Conservation (phyloP, 176 grass and related monocot genomes). For the Microstegium vimineum region DNA sequence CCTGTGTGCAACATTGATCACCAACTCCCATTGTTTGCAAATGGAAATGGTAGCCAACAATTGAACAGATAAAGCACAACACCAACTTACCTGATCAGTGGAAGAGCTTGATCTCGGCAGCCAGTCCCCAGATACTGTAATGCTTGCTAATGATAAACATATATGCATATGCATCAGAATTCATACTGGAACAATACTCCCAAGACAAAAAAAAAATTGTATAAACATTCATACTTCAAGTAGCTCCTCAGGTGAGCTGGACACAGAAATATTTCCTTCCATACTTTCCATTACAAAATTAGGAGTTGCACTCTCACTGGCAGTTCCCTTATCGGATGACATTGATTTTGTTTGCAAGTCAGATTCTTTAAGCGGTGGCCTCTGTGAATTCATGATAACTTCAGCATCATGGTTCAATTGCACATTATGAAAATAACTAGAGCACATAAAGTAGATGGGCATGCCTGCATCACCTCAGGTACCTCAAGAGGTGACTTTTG, state of each 20-base stretch:
- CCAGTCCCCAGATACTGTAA: constrained; percentile 41
- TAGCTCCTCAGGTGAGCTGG: constrained; percentile 39
- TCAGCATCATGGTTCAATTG: neutral
- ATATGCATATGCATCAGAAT: constrained; percentile 16
- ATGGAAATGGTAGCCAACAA: constrained; percentile 1
- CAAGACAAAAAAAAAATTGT: constrained; percentile 14
- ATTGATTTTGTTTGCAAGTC: constrained; percentile 26
- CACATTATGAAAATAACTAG: constrained; percentile 5
- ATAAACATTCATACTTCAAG: constrained; percentile 46
- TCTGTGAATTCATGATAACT: constrained; percentile 20
- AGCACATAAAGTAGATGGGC: neutral
- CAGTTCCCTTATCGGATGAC: constrained; percentile 34
- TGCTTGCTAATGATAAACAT: constrained; percentile 34
- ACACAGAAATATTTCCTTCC: constrained; percentile 30
- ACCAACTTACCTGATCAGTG: constrained; percentile 47
- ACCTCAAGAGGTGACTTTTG: constrained; percentile 14
- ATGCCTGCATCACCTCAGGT: constrained; percentile 36
- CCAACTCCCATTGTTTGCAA: constrained; percentile 23
- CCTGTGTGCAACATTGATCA: constrained; percentile 39
- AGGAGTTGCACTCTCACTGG: neutral
- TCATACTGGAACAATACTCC: constrained; percentile 6
- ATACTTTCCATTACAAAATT: constrained; percentile 23
- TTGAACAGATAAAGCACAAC: constrained; percentile 8
- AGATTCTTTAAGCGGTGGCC: neutral
- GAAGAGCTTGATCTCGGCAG: constrained; percentile 38